Base-by-base conservation (phyloP, 257 asterid genomes). In the Rubia yunnanensis region DNA sequence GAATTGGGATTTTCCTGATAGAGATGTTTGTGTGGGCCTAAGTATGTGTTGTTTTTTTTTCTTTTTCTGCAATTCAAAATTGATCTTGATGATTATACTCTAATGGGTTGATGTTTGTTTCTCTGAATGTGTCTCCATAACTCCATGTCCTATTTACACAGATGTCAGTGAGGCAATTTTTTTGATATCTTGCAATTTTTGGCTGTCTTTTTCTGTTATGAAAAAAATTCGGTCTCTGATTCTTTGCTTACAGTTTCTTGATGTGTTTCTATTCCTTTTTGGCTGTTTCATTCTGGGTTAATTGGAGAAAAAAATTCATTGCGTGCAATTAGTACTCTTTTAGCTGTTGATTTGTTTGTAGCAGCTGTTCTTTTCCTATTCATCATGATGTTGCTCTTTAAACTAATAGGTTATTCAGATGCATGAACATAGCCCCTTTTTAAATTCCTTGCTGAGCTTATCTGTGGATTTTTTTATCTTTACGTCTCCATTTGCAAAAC, bases 301-400 rank as follows among this genome's bases (percentile, higher is more conserved):
- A 5, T 14, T 35, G 63, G 14, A 28, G 30, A 49, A 34, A 34
- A 70, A 67, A 44, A 44, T 32, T 67, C 32, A 15, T 10, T 34
- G 20, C 0, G 17, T 44, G 4, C 52, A 44, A 44, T 44, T 15
- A 44, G 52, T 44, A 14, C 22, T 44, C 52, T 4, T 41, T 69
- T 34, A 39, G 30, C 54, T 60, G 23, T 74, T 24, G 74, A 44
- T 59, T 68, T 67, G 63, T 56, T 63, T 68, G 69, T 69, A 50
- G 57, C 76, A 67, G 73, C 78, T 74, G 70, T 72, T 76, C 61
- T 60, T 63, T 70, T 62, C 65, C 36, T 59, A 57, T 59, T 60
- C 24, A 44, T 23, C 3, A 20, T 63, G 35, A 15, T 55, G 53
- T 52, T 32, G 36, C 69, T 35, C 53, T 22, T 72, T 52, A 31